Evolutionary conservation across 1,284 basidiomycete species (phyloP).

Genomic region (Ceratobasidium sp.): DNA sequence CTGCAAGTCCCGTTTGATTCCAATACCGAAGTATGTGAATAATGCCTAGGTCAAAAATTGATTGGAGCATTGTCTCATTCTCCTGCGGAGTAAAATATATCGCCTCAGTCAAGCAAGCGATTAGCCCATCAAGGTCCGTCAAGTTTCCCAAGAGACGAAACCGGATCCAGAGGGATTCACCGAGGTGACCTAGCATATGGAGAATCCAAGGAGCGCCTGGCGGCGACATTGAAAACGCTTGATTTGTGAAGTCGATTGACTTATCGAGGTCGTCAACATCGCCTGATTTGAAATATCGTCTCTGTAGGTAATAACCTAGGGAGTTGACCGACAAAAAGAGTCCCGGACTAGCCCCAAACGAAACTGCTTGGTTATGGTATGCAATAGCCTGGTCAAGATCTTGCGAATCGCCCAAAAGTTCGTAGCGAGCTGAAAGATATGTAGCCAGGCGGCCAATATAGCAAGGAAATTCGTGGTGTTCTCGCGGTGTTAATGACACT

Average conservation of each 20-base stretch:
- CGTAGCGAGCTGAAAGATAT: background rate
- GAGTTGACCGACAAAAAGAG: too few species aligned
- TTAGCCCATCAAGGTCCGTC: background rate
- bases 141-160: background rate
- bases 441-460: too few species aligned
- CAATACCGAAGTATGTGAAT: background rate
- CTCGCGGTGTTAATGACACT: too few species aligned
- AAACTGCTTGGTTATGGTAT: background rate
- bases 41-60: background rate
- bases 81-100: background rate
- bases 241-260: too few species aligned
- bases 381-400: background rate
- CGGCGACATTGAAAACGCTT: too few species aligned
- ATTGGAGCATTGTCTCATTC: background rate
- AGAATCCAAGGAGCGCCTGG: too few species aligned
- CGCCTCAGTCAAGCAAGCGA: background rate
- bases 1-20: background rate
- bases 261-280: too few species aligned
- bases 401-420: background rate
- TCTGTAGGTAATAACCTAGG: too few species aligned
- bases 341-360: too few species aligned
- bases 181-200: too few species aligned
- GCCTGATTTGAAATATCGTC: too few species aligned
- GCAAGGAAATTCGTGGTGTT: too few species aligned
- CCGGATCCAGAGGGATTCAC: background rate